These are phyloP conservation scores for Agaricus subrufescens DNA, from an alignment of 768 basidiomycete genomes.

Conservation along the genomic window DNA sequence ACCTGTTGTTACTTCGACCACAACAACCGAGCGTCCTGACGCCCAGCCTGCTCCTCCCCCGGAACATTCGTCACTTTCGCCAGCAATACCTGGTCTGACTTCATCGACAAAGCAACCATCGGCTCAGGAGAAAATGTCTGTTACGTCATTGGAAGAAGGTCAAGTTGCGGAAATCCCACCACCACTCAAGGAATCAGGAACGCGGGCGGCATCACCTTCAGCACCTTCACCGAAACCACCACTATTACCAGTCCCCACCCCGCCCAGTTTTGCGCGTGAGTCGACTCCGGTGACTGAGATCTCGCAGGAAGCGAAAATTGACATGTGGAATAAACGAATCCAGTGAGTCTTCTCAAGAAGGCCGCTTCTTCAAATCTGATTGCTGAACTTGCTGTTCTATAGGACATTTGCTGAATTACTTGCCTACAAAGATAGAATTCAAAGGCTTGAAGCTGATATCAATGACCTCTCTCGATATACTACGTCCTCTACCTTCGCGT, in stretches of 20 bases:
- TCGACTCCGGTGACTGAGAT: neutral
- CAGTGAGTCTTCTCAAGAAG: conserved; percentile 10
- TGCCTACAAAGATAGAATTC: neutral
- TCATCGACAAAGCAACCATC: neutral
- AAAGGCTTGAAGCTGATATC: neutral
- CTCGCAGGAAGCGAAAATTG: conserved; percentile 9
- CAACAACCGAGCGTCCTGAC: neutral
- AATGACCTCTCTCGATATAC: conserved; percentile 4
- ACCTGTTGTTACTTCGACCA: neutral
- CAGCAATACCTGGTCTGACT: neutral
- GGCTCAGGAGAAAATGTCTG: no score
- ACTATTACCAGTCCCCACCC: conserved; percentile 4
- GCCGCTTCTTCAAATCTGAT: neutral
- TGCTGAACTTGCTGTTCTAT: neutral
- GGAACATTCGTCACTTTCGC: neutral
- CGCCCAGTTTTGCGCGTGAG: conserved; percentile 6
- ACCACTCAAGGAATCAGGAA: no score
- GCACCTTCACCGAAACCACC: neutral
- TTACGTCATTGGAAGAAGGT: no score
- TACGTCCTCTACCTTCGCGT: neutral
- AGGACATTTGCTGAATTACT: conserved; percentile 6
- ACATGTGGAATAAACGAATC: conserved; percentile 15
- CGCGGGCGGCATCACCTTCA: neutral
- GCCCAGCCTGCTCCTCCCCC: neutral
- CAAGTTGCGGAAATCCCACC: no score